Evolutionary conservation across 176 grass and related monocot species (phyloP).

Genomic region (Cenchrus purpureus): DNA sequence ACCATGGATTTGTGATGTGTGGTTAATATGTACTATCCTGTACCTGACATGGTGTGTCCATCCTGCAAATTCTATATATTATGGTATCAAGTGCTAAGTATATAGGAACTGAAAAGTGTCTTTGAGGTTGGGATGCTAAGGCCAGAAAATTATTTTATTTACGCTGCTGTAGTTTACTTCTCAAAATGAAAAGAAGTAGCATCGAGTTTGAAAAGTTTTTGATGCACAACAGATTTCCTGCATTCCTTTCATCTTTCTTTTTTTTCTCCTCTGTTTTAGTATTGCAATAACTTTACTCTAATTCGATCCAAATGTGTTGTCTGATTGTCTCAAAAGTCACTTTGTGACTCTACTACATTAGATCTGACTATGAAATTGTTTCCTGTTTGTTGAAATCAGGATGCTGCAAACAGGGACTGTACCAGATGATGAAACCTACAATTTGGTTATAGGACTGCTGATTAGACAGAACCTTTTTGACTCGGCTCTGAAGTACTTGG

Average conservation of each 20-base stretch:
- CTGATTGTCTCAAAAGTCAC: background rate
- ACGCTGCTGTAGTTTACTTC: background rate
- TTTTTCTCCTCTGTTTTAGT: background rate
- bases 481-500: conserved; percentile 81
- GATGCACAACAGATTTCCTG: background rate
- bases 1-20: conserved; percentile 8
- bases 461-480: conserved; percentile 67
- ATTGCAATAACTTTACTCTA: conserved; percentile 1
- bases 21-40: background rate
- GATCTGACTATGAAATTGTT: conserved; percentile 52
- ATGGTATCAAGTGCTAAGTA: background rate
- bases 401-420: conserved; percentile 84
- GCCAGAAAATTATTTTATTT: conserved; percentile 1
- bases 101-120: conserved; percentile 24
- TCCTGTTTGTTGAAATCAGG: conserved; percentile 77
- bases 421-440: conserved; percentile 95
- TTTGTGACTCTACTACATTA: conserved; percentile 27
- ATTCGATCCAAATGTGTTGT: conserved; percentile 4
- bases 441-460: conserved; percentile 82
- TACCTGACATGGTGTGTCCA: background rate
- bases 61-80: background rate
- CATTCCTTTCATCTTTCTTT: background rate
- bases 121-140: background rate
- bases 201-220: background rate
- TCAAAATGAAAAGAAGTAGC: background rate